These are phyloP conservation scores for Pelargonium australe DNA, from an alignment of 441 rosid genomes.

Conservation along the genomic window DNA sequence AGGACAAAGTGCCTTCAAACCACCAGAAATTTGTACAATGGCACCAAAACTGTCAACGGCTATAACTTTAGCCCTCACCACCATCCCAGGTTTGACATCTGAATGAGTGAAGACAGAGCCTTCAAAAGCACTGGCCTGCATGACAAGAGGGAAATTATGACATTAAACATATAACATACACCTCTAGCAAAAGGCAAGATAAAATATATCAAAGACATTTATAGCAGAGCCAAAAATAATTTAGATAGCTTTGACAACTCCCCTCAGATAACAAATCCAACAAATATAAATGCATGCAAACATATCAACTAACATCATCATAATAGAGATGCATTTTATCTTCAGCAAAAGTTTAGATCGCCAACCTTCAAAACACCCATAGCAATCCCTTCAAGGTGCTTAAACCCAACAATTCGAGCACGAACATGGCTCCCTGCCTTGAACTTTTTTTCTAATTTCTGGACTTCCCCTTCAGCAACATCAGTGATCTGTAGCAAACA, in stretches of 20 bases:
- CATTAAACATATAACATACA: background rate
- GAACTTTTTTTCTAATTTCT: slow-evolving; percentile 70
- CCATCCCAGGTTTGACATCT: slow-evolving; percentile 98
- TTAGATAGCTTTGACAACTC: background rate
- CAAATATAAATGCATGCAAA: background rate
- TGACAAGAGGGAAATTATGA: slow-evolving; percentile 13
- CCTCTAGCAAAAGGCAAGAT: background rate
- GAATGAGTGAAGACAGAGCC: slow-evolving; percentile 87
- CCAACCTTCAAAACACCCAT: slow-evolving; percentile 80
- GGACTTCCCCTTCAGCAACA: slow-evolving; percentile 72
- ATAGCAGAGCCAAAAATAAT: background rate
- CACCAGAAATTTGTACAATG: slow-evolving; percentile 95
- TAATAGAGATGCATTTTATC: slow-evolving; percentile 16
- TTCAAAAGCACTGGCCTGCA: slow-evolving; percentile 93
- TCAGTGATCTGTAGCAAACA: slow-evolving; percentile 58
- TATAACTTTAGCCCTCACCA: slow-evolving; percentile 66
- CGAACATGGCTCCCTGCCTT: slow-evolving; percentile 79
- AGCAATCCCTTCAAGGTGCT: slow-evolving; percentile 91
- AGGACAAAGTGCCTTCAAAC: slow-evolving; percentile 97
- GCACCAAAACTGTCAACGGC: slow-evolving; percentile 87
- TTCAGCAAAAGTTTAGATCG: slow-evolving; percentile 17
- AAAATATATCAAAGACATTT: background rate
- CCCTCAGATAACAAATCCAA: background rate
- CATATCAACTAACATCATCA: background rate
- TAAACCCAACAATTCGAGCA: slow-evolving; percentile 74